phyloP scores from a whole-genome alignment of 202 grass and related monocot species.

The Thinopyrum obtusiflorum region DNA sequence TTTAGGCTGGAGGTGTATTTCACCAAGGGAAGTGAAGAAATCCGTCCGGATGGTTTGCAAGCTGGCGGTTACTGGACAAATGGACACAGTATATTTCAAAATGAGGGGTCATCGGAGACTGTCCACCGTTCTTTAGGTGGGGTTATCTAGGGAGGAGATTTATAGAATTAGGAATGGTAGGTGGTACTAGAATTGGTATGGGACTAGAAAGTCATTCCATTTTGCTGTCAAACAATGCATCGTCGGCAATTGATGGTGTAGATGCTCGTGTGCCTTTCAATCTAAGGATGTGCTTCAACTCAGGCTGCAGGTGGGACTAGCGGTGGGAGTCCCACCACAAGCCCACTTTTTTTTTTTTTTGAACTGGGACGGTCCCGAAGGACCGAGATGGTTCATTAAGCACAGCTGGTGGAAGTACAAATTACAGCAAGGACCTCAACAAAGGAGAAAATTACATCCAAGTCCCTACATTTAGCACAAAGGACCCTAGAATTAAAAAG shows the following conservation, averaged over 20 bases:
- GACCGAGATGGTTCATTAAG: too few species aligned
- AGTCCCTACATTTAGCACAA: too few species aligned
- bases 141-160: not conserved
- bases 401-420: too few species aligned
- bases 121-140: constrained; percentile 21
- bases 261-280: not conserved
- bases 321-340: too few species aligned
- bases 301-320: too few species aligned
- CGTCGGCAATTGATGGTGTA: not conserved
- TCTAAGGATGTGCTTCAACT: not conserved
- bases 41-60: not conserved
- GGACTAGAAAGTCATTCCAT: constrained; percentile 10
- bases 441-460: too few species aligned
- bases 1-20: constrained; percentile 22
- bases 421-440: too few species aligned
- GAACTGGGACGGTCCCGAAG: too few species aligned
- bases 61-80: constrained; percentile 5
- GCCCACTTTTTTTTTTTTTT: too few species aligned
- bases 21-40: not conserved
- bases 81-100: constrained; percentile 27
- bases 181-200: constrained; percentile 11
- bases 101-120: not conserved
- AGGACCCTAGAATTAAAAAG: too few species aligned
- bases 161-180: constrained; percentile 21
- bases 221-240: not conserved